phyloP scores from a whole-genome alignment of 352 stramenopile genomes.

The Thalassiosira exigua region DNA sequence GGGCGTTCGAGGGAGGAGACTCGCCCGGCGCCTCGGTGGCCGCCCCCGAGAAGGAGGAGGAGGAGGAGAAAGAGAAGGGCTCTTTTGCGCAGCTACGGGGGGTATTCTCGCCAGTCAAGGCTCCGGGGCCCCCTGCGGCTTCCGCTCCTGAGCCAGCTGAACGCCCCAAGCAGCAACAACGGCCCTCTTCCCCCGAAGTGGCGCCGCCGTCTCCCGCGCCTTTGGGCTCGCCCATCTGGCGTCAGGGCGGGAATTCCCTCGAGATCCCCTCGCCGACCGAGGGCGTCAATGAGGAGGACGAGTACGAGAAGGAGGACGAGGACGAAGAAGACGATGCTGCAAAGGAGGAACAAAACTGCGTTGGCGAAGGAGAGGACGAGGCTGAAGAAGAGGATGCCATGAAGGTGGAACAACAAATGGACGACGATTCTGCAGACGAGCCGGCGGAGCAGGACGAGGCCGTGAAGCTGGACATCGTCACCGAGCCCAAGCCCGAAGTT shows the following conservation, averaged over 20 bases:
- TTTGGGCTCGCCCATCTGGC: too few species aligned
- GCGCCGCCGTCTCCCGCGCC: too few species aligned
- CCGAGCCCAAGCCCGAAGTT: constrained; percentile 10
- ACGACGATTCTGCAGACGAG: background rate
- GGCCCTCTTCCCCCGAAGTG: too few species aligned
- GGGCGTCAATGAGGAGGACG: constrained; percentile 1
- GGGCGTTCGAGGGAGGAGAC: too few species aligned
- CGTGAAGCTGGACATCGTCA: background rate
- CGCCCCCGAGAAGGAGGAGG: background rate
- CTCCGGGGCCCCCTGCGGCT: background rate
- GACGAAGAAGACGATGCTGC: background rate
- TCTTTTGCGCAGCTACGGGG: constrained; percentile 34
- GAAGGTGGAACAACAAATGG: background rate
- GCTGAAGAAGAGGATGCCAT: constrained; percentile 1
- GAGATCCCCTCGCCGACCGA: background rate
- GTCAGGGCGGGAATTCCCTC: background rate
- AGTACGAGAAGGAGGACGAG: background rate
- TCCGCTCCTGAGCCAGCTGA: too few species aligned
- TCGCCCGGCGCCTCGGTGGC: background rate
- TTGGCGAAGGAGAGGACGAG: background rate
- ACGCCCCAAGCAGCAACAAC: too few species aligned
- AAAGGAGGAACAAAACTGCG: background rate
- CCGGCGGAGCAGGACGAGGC: background rate
- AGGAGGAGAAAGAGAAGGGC: constrained; percentile 4
- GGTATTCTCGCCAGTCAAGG: constrained; percentile 44